These are phyloP conservation scores for Stellera chamaejasme DNA, from an alignment of 345 rosid genomes.

Conservation along the genomic window DNA sequence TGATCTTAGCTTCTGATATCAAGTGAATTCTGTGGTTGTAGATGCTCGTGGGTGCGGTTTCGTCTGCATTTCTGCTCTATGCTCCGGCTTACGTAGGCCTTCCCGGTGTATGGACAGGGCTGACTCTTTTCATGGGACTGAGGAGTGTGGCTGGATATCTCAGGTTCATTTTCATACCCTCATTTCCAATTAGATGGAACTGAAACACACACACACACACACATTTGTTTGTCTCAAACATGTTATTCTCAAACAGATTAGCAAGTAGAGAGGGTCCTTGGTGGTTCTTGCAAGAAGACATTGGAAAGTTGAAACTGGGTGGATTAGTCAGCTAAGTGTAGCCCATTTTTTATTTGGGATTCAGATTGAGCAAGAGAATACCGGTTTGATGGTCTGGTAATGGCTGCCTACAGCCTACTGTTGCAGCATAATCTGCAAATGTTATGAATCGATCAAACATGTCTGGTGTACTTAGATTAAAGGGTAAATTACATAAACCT, in stretches of 20 bases:
- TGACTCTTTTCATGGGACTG: constrained; percentile 39
- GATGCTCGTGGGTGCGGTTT: constrained; percentile 30
- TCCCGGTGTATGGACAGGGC: constrained; percentile 36
- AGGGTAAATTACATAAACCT: too few relatives aligned
- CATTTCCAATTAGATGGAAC: neutral
- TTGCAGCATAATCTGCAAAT: too few relatives aligned
- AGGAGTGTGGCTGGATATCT: constrained; percentile 30
- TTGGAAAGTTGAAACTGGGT: neutral
- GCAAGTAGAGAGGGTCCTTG: constrained; percentile 28
- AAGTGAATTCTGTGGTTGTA: constrained; percentile 1
- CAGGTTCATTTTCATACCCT: constrained; percentile 16
- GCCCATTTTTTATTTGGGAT: too few relatives aligned
- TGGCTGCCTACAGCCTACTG: too few relatives aligned
- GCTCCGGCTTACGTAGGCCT: constrained; percentile 29
- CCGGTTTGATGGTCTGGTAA: too few relatives aligned
- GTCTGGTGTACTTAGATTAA: too few relatives aligned
- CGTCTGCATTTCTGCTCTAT: constrained; percentile 26
- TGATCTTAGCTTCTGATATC: too few relatives aligned
- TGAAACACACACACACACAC: neutral
- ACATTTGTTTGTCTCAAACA: neutral
- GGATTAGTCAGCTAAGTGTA: too few relatives aligned
- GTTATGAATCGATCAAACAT: too few relatives aligned
- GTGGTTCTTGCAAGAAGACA: constrained; percentile 28
- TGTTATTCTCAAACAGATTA: constrained; percentile 12
- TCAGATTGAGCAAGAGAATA: too few relatives aligned